Conservation (phyloP, 2,329 filamentous ascomycete species). For the Ophiocordyceps camponoti-floridani region DNA sequence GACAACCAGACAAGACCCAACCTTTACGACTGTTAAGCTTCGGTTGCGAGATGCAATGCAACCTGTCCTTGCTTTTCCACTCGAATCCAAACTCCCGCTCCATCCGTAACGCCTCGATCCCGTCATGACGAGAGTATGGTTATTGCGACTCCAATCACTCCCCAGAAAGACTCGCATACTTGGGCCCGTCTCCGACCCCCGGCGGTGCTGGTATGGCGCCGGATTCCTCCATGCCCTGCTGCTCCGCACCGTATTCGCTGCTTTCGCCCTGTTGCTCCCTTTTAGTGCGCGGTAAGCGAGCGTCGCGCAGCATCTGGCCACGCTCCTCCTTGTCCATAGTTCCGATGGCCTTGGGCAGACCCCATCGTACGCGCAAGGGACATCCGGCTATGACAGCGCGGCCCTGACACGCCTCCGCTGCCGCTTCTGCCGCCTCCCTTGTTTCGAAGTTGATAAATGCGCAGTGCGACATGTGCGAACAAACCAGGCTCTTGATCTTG, state of each 20-base stretch:
- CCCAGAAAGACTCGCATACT: conserved; percentile 73
- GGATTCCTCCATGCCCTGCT: conserved; percentile 12
- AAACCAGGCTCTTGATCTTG: conserved; percentile 80
- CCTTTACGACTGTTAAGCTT: no score
- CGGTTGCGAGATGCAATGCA: neutral
- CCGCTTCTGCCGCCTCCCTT: conserved; percentile 68
- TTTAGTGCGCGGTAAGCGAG: conserved; percentile 19
- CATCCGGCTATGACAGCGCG: conserved; percentile 81
- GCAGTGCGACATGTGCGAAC: conserved; percentile 92
- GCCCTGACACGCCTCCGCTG: conserved; percentile 70
- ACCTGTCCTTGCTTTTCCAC: neutral
- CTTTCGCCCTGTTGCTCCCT: conserved; percentile 8
- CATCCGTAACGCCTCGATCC: conserved; percentile 9
- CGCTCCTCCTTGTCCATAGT: conserved; percentile 80
- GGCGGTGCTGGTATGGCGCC: conserved; percentile 53
- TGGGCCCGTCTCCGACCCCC: conserved; percentile 50
- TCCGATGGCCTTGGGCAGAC: conserved; percentile 77
- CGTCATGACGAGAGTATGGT: conserved; percentile 4
- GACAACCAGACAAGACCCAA: neutral
- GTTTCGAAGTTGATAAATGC: conserved; percentile 92
- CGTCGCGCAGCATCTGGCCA: conserved; percentile 64
- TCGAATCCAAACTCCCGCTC: neutral
- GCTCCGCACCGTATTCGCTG: conserved; percentile 15
- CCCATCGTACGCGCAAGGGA: conserved; percentile 81
- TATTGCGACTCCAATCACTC: conserved; percentile 28